phyloP scores from a whole-genome alignment of 163 green algal species.

The Volvox carteri region DNA sequence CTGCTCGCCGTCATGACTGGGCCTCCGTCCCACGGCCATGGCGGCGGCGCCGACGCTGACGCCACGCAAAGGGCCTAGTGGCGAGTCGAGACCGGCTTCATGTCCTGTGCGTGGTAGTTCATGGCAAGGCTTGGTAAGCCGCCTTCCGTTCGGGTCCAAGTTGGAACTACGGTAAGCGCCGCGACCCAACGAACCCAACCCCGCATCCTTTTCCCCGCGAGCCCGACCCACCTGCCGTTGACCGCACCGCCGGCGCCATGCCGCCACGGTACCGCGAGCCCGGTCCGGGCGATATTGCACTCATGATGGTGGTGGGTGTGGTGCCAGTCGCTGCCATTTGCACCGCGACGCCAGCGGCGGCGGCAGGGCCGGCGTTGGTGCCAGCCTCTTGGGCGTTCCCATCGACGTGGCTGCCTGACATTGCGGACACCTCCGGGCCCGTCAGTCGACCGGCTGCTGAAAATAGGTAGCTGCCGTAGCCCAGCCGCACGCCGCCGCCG shows the following conservation, averaged over 20 bases:
- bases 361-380: too few species aligned
- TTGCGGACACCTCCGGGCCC: slow-evolving; percentile 1
- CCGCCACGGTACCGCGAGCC: neutral
- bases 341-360: neutral
- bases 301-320: neutral
- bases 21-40: too few species aligned
- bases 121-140: too few species aligned
- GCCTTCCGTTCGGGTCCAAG: too few species aligned
- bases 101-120: too few species aligned
- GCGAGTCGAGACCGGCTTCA: too few species aligned
- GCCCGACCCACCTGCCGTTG: too few species aligned
- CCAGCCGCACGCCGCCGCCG: slow-evolving; percentile 28
- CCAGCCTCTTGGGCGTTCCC: neutral
- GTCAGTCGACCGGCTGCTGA: neutral
- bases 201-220: too few species aligned
- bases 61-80: too few species aligned
- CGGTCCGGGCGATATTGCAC: neutral
- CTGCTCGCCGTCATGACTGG: neutral
- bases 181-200: too few species aligned
- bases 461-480: slow-evolving; percentile 51
- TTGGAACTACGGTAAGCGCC: too few species aligned
- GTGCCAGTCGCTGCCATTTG: neutral
- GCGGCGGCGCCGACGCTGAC: neutral
- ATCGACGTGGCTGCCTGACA: neutral
- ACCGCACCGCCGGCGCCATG: too few species aligned